Base-by-base conservation (phyloP, 495 filamentous ascomycete species). In the Penicillium goetzii region DNA sequence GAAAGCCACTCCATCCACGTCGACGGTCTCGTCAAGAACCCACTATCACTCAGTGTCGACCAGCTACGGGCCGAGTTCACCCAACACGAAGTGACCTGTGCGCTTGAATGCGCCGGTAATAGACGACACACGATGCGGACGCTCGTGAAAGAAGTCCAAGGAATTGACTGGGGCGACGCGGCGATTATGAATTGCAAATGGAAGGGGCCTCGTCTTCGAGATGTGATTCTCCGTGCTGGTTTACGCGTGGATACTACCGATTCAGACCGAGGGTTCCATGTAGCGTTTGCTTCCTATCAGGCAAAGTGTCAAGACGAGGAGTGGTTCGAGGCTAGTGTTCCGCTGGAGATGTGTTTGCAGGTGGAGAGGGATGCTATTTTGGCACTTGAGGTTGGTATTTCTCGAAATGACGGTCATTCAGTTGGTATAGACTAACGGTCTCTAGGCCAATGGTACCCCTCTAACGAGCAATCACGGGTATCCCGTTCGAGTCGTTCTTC, bases 111-210 rank as follows among this genome's bases (percentile, higher is more conserved):
- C 55, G 87, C 87, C 17, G 87, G 87, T 25, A 89, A 89, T 63
- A 75, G 86, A 7, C 82, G 87, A 2, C 85, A 88, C 62, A 86
- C 85, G 23, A 89, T 89, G 87, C 83, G 86, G 21, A 88, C 84
- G 0, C 68, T 82, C 51, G 67, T 88, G 5, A 84, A 84, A 63
- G 86, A 88, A 68, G 85, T 88, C 28, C 70, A 82, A 55, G 86
- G 86, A 0, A 83, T 89, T 47, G 85, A 89, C 63, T 89, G 86
- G 86, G 78, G 78, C 32, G 85, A 88, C 58, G 85, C 80, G 33
- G 87, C 85, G 1, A 82, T 88, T 12, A 88, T 88, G 81, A 89
- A 88, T 59, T 84, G 84, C 56, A 79, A 66, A 54, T 89, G 85
- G 85, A 77, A 68, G 34, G 86, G 86, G 2, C 85, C 85, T 1